phyloP scores from a whole-genome alignment of 2,329 filamentous ascomycete species.

The Scytalidium lignicola region DNA sequence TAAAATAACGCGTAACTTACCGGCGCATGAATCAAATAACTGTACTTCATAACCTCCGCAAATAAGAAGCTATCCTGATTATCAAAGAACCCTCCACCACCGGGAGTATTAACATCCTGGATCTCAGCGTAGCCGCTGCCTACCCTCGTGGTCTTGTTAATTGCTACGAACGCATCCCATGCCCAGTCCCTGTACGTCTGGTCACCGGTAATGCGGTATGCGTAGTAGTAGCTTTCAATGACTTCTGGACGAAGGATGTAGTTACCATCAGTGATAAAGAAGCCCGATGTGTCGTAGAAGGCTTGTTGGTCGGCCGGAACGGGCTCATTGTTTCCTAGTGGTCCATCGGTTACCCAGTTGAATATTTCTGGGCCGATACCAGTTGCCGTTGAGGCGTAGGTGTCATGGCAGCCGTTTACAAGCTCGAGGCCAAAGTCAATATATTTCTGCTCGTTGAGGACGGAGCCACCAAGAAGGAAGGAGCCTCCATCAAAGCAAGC shows the following conservation, averaged over 20 bases:
- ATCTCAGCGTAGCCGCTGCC: conserved; percentile 65
- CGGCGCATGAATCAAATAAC: conserved; percentile 55
- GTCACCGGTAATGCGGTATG: conserved; percentile 74
- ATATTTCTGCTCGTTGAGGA: conserved; percentile 61
- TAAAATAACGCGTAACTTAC: too few relatives aligned
- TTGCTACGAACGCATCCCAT: conserved; percentile 69
- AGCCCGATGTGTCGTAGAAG: conserved; percentile 65
- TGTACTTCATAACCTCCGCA: conserved; percentile 82
- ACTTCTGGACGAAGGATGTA: conserved; percentile 78
- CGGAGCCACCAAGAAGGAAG: conserved; percentile 75
- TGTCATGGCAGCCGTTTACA: conserved; percentile 67
- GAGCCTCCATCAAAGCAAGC: conserved; percentile 83
- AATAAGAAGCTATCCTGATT: conserved; percentile 86
- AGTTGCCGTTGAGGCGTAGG: conserved; percentile 63
- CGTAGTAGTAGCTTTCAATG: conserved; percentile 81
- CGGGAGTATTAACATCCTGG: conserved; percentile 55
- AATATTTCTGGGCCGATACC: conserved; percentile 74
- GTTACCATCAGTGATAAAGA: conserved; percentile 56
- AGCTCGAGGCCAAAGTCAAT: conserved; percentile 69
- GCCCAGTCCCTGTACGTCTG: conserved; percentile 76
- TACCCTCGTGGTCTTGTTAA: conserved; percentile 57
- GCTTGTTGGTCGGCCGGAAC: conserved; percentile 39
- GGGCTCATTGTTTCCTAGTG: conserved; percentile 32
- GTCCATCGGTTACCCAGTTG: conserved; percentile 49
- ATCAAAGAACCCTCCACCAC: conserved; percentile 58